Evolutionary conservation across 169 alveolate species (phyloP).

Genomic region (Ichthyophthirius multifiliis): DNA sequence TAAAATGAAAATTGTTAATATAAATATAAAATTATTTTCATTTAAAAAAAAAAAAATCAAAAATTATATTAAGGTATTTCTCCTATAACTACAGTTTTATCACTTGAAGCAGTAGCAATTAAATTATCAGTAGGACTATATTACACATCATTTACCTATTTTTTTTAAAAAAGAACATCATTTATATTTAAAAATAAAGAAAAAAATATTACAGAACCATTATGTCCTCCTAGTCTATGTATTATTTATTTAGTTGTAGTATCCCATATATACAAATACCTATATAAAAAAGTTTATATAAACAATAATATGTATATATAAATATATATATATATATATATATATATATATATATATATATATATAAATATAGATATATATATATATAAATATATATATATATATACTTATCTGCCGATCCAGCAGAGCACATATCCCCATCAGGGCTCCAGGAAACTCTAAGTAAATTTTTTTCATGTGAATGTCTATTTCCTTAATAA

Average conservation of each 20-base stretch:
- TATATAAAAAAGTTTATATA: not conserved
- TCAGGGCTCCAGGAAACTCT: constrained; percentile 69
- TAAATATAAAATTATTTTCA: too few relatives aligned
- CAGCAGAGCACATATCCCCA: constrained; percentile 62
- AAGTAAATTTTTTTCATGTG: constrained; percentile 65
- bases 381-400: not conserved
- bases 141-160: constrained; percentile 63
- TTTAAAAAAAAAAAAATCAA: constrained; percentile 26
- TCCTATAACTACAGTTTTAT: constrained; percentile 57
- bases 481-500: constrained; percentile 57
- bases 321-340: too few relatives aligned
- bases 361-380: not conserved
- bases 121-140: constrained; percentile 58
- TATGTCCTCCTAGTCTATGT: constrained; percentile 75
- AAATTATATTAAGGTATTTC: constrained; percentile 35
- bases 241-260: constrained; percentile 54
- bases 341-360: not conserved
- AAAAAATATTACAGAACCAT: constrained; percentile 56
- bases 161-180: not conserved
- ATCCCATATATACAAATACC: constrained; percentile 60
- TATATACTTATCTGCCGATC: constrained; percentile 75
- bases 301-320: too few relatives aligned
- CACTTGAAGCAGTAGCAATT: constrained; percentile 56
- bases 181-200: not conserved
- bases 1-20: too few relatives aligned